Evolutionary conservation across 2,329 filamentous ascomycete species (phyloP).

Genomic region (Dothideomycetes sp.): DNA sequence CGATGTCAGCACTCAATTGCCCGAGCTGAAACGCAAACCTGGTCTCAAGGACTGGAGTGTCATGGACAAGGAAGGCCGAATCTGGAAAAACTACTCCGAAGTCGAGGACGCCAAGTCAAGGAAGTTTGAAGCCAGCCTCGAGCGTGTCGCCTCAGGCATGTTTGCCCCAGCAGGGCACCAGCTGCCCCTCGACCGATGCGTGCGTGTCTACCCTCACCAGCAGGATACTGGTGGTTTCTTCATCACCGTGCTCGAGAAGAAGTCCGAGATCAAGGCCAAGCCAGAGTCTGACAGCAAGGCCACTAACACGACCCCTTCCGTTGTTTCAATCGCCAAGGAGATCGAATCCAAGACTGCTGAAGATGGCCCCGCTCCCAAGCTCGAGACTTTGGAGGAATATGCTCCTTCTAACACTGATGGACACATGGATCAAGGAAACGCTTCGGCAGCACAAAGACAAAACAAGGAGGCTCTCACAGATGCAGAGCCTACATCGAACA

Average conservation of each 20-base stretch:
- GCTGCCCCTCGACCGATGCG: slow-evolving; percentile 77
- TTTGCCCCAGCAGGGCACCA: slow-evolving; percentile 56
- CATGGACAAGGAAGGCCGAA: slow-evolving; percentile 72
- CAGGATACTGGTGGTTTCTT: slow-evolving; percentile 98
- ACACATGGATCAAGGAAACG: slow-evolving; percentile 10
- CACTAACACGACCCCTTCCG: slow-evolving; percentile 10
- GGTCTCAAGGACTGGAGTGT: slow-evolving; percentile 80
- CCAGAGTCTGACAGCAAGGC: slow-evolving; percentile 51
- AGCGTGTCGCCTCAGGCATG: slow-evolving; percentile 67
- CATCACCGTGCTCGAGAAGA: slow-evolving; percentile 90
- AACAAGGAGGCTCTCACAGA: slow-evolving; percentile 12
- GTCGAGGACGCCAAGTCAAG: slow-evolving; percentile 57
- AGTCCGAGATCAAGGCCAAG: slow-evolving; percentile 68
- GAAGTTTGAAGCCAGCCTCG: slow-evolving; percentile 47
- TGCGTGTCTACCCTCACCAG: slow-evolving; percentile 87
- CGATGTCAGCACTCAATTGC: slow-evolving; percentile 69
- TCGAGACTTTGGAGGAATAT: slow-evolving; percentile 19
- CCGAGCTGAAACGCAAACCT: slow-evolving; percentile 61
- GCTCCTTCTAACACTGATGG: slow-evolving; percentile 16
- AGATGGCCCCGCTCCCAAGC: slow-evolving; percentile 13
- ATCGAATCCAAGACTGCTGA: slow-evolving; percentile 24
- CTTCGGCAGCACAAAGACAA: slow-evolving; percentile 14
- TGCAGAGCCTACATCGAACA: slow-evolving; percentile 14
- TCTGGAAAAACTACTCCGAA: slow-evolving; percentile 74
- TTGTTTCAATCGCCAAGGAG: slow-evolving; percentile 26